Conservation (phyloP, 805 yeast species). For the Candida sakaeoensis region DNA sequence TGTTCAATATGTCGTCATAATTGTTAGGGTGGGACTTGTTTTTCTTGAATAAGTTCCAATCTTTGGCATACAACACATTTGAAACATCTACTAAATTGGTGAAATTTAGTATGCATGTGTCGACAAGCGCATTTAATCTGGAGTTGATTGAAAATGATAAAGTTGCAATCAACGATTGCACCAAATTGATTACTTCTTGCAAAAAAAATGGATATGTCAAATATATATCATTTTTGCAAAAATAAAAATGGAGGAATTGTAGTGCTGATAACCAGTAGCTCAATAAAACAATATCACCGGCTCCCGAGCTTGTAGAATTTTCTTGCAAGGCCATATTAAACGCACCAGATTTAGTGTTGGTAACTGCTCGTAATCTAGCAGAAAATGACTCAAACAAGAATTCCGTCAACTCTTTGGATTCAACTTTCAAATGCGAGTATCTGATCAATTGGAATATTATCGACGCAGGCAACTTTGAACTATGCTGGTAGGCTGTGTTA, state of each 20-base stretch:
- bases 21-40: conserved; percentile 42
- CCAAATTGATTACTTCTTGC: conserved; percentile 60
- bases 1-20: conserved; percentile 70
- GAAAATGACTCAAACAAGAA: conserved; percentile 58
- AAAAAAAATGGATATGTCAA: conserved; percentile 51
- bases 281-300: conserved; percentile 64
- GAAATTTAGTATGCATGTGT: conserved; percentile 68
- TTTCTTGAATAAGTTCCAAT: conserved; percentile 53
- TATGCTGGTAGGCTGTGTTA: conserved; percentile 35
- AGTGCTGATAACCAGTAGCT: conserved; percentile 88
- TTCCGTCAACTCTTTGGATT: conserved; percentile 54
- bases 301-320: conserved; percentile 22
- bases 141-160: conserved; percentile 63
- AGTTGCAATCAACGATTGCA: conserved; percentile 61
- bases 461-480: conserved; percentile 62
- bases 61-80: conserved; percentile 70
- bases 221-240: conserved; percentile 61
- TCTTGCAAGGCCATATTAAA: conserved; percentile 37
- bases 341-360: conserved; percentile 59
- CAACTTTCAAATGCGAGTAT: conserved; percentile 56
- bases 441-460: conserved; percentile 67
- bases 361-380: conserved; percentile 56
- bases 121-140: conserved; percentile 53
- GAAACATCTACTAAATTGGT: conserved; percentile 81
- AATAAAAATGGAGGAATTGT: conserved; percentile 72